Base-by-base conservation (phyloP, 1,284 basidiomycete species). In the Puccinia coronata region DNA sequence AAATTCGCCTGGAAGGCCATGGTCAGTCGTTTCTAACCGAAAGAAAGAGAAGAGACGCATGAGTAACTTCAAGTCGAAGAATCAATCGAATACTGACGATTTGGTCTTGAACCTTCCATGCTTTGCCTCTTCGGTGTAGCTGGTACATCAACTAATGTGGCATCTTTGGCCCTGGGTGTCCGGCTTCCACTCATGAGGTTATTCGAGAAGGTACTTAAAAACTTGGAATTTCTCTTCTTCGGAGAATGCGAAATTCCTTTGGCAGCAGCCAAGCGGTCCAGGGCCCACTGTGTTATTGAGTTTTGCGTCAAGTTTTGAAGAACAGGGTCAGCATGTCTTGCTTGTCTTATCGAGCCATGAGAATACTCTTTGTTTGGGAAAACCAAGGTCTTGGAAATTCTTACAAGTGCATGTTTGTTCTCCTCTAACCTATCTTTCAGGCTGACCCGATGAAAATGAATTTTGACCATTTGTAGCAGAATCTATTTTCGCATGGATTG, bases 211-310 rank as follows among this genome's bases (percentile, higher is more conserved):
- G 53, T 41, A 49, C 41, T 59, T 16, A 59, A 36, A 53, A 73
- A 72, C n/a, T 71, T 59, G 23, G 70, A 73, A 34, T 63, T 77
- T 77, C 47, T 2, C 47, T 67, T 63, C 59, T 77, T 77, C 5
- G 41, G 61, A 36, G 59, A n/a, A 77, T 77, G 75, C n/a, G 57
- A 63, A 11, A 77, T 34, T 14, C 47, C 61, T 67, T 77, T 77
- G 5, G 82, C 82, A 53, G 81, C 76, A 55, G 82, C 77, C 28
- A 83, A 65, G 36, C 63, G 77, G 55, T 83, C 82, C 41, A 83
- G 43, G 47, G 82, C 82, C 82, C 82, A 82, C 75, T 77, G 31
- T 31, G 18, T 63, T 20, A 23, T 1, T 5, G 67, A n/a, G 8
- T 25, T 31, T 3, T 23, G n/a, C 25, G n/a, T 4, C 5, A 59